Evolutionary conservation across 805 yeast genomes (phyloP), one percentile per base, ranked within the genome.

Genomic region (Metschnikowia colocasiae): DNA sequence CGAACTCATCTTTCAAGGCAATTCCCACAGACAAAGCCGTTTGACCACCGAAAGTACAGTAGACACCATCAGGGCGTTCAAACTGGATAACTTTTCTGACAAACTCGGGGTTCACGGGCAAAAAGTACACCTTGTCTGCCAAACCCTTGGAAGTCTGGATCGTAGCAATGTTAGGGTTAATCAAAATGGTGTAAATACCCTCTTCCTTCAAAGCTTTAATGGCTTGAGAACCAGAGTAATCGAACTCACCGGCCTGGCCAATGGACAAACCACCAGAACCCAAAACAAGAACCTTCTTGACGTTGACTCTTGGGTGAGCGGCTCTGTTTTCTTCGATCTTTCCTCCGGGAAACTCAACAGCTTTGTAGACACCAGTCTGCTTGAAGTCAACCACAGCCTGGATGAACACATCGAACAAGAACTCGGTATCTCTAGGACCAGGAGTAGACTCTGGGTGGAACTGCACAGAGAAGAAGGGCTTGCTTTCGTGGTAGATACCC

Each of bases 211-310:
- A 78, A 40, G 99, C 99, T 73, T 94, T 94, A 72, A 94, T 94
- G 50, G 99, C 99, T 74, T 94, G 99, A 47, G 97, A 89, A 63
- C 99, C 99, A 39, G 97, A 90, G 74, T 94, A 94, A 69, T 94
- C 99, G 63, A 94, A 94, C 73, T 94, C 99, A 71, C 99, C 99
- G 54, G 99, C 99, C 76, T 94, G 99, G 57, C 99, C 99, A 65
- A 94, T 94, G 47, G 96, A 87, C 61, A 94, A 78, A 67, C 99
- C 99, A 76, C 99, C 99, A 44, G 97, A 91, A 61, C 99, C 99
- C 61, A 94, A 80, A 49, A 90, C 92, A 57, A 90, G 80, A 43
- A 89, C 96, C 73, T 94, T 94, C 79, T 90, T 89, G 59, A 85
- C 95, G 48, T 85, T 76, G 34, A 82, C 86, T 60, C 80, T 80